These are phyloP conservation scores for Picochlorum sp. DNA, from an alignment of 139 green algal species.

Conservation along the genomic window DNA sequence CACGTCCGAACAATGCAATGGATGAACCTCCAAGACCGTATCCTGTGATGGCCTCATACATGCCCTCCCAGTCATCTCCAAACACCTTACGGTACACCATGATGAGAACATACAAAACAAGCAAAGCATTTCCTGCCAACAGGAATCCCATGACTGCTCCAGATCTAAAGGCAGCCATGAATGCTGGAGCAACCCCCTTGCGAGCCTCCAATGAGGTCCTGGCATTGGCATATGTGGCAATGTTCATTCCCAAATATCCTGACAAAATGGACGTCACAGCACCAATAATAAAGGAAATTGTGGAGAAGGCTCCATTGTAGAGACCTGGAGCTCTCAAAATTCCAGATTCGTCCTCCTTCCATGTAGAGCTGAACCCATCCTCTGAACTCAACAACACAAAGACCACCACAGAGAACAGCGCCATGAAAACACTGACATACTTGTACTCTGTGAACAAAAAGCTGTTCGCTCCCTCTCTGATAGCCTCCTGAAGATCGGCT, in stretches of 20 bases:
- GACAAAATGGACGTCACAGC: conserved; percentile 83
- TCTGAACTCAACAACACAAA: conserved; percentile 83
- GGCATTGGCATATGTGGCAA: conserved; percentile 96
- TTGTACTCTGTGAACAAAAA: conserved; percentile 97
- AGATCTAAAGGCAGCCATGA: conserved; percentile 93
- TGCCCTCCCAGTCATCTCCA: conserved; percentile 79
- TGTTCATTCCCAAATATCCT: conserved; percentile 93
- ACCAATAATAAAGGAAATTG: conserved; percentile 85
- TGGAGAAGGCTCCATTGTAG: conserved; percentile 86
- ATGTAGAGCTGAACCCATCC: conserved; percentile 61
- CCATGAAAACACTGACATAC: conserved; percentile 83
- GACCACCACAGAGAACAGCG: conserved; percentile 85
- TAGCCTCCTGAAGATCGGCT: conserved; percentile 83
- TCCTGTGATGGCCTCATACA: conserved; percentile 95
- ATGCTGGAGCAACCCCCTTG: conserved; percentile 89
- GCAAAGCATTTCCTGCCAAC: conserved; percentile 75
- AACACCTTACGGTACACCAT: conserved; percentile 68
- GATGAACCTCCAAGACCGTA: conserved; percentile 94
- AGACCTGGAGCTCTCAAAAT: conserved; percentile 47
- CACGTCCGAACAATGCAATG: conserved; percentile 93
- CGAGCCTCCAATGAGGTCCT: conserved; percentile 87
- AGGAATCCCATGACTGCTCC: conserved; percentile 98
- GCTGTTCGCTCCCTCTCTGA: conserved; percentile 76
- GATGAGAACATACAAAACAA: conserved; percentile 80
- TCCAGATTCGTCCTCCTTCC: conserved; percentile 42